Evolutionary conservation across 2,329 filamentous ascomycete genomes (phyloP).

Genomic region (Fusarium sp.): DNA sequence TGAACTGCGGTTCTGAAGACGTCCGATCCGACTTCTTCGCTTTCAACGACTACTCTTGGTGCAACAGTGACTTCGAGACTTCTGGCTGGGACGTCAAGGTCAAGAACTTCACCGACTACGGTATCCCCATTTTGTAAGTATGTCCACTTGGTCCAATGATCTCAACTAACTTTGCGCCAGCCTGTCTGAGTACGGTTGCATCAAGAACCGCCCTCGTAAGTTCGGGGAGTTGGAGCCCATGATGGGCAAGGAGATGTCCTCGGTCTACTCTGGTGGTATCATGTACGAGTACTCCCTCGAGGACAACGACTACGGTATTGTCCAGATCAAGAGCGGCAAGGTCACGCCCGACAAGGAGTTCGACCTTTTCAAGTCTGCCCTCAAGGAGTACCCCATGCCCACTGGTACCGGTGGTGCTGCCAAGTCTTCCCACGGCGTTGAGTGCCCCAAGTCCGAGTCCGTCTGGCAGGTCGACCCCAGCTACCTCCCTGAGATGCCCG

Average conservation of each 20-base stretch:
- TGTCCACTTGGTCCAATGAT: background rate
- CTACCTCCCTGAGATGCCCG: slow-evolving; percentile 65
- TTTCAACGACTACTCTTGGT: slow-evolving; percentile 93
- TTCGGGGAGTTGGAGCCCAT: slow-evolving; percentile 85
- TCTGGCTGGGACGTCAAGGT: slow-evolving; percentile 93
- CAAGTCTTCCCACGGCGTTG: slow-evolving; percentile 60
- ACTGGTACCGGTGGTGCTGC: slow-evolving; percentile 65
- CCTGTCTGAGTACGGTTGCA: slow-evolving; percentile 96
- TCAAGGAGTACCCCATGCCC: slow-evolving; percentile 64
- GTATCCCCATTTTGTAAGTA: slow-evolving; percentile 82
- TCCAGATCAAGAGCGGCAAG: slow-evolving; percentile 69
- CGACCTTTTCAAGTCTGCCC: slow-evolving; percentile 63
- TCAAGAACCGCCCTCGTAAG: slow-evolving; percentile 77
- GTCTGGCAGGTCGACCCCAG: slow-evolving; percentile 66
- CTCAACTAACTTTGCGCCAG: slow-evolving; percentile 45
- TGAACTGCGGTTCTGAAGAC: slow-evolving; percentile 91
- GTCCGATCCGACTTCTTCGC: slow-evolving; percentile 90
- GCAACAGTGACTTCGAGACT: slow-evolving; percentile 75
- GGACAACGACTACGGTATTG: slow-evolving; percentile 83
- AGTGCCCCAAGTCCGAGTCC: slow-evolving; percentile 64
- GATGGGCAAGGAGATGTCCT: slow-evolving; percentile 86
- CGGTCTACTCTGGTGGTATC: slow-evolving; percentile 93
- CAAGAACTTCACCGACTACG: slow-evolving; percentile 86
- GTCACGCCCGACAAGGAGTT: slow-evolving; percentile 74
- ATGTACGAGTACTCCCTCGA: slow-evolving; percentile 95